phyloP scores from a whole-genome alignment of 1,139 yeast genomes.

The Candida glucosophila region DNA sequence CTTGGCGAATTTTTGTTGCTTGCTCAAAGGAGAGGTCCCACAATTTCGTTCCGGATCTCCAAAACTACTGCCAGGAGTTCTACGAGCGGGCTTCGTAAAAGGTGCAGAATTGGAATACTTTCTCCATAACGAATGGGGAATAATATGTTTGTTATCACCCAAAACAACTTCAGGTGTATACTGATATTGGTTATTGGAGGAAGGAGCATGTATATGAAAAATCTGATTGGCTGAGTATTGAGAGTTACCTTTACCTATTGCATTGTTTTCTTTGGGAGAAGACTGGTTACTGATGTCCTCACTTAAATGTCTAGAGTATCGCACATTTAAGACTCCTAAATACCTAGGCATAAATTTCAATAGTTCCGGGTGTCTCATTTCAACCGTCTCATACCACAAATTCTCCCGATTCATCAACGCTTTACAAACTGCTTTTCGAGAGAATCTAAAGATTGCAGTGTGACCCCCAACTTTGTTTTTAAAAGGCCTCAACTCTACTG shows the following conservation, averaged over 20 bases:
- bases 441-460: slow-evolving; percentile 89
- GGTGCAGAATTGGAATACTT: slow-evolving; percentile 43
- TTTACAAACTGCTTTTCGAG: slow-evolving; percentile 92
- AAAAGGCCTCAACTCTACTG: slow-evolving; percentile 83
- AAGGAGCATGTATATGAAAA: slow-evolving; percentile 1
- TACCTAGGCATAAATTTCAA: slow-evolving; percentile 84
- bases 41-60: slow-evolving; percentile 1
- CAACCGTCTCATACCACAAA: slow-evolving; percentile 84
- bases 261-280: slow-evolving; percentile 1
- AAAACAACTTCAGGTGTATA: slow-evolving; percentile 72
- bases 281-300: slow-evolving; percentile 13
- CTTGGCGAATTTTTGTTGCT: not conserved
- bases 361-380: slow-evolving; percentile 65
- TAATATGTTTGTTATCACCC: slow-evolving; percentile 82
- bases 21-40: slow-evolving; percentile 2
- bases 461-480: slow-evolving; percentile 96
- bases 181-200: slow-evolving; percentile 11
- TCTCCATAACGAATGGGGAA: slow-evolving; percentile 69
- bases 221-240: slow-evolving; percentile 1
- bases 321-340: slow-evolving; percentile 86
- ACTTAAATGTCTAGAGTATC: slow-evolving; percentile 51
- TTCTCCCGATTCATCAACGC: slow-evolving; percentile 86
- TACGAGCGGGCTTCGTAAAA: slow-evolving; percentile 1
- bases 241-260: not conserved
- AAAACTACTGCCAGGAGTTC: slow-evolving; percentile 3